Conservation (phyloP, 495 filamentous ascomycete species). For the Apodospora peruviana region DNA sequence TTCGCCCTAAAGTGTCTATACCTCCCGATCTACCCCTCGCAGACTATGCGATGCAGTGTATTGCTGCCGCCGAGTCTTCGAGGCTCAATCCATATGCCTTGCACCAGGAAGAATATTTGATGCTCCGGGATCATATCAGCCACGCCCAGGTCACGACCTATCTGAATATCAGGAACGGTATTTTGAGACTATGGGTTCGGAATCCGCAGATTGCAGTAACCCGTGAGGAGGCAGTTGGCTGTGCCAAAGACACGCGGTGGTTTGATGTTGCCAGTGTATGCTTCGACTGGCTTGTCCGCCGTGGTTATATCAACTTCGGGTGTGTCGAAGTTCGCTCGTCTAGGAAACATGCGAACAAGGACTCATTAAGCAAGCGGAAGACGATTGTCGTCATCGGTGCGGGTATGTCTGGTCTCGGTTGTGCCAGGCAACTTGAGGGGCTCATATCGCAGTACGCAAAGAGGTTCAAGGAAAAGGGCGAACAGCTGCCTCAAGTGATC, state of each 20-base stretch:
- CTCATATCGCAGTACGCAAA: conserved; percentile 72
- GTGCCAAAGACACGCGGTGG: conserved; percentile 86
- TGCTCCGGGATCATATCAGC: conserved; percentile 75
- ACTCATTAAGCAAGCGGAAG: conserved; percentile 40
- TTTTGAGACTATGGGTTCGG: conserved; percentile 81
- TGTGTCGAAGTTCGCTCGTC: conserved; percentile 58
- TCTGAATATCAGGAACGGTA: conserved; percentile 93
- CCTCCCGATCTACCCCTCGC: conserved; percentile 63
- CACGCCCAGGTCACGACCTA: conserved; percentile 91
- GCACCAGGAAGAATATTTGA: conserved; percentile 76
- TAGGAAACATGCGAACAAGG: conserved; percentile 20
- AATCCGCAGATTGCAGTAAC: conserved; percentile 87
- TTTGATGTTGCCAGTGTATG: conserved; percentile 83
- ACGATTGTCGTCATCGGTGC: conserved; percentile 89
- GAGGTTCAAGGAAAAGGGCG: conserved; percentile 52
- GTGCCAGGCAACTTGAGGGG: conserved; percentile 84
- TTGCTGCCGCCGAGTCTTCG: conserved; percentile 81
- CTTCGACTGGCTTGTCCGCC: conserved; percentile 84
- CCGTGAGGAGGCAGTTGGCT: conserved; percentile 84
- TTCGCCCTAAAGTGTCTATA: conserved; percentile 73
- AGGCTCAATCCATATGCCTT: conserved; percentile 84
- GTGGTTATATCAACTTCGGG: conserved; percentile 96
- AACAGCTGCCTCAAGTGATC: conserved; percentile 66
- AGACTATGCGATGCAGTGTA: conserved; percentile 83
- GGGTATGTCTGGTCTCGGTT: conserved; percentile 86